Conservation (phyloP, 805 yeast species). For the Wickerhamomyces ciferrii region DNA sequence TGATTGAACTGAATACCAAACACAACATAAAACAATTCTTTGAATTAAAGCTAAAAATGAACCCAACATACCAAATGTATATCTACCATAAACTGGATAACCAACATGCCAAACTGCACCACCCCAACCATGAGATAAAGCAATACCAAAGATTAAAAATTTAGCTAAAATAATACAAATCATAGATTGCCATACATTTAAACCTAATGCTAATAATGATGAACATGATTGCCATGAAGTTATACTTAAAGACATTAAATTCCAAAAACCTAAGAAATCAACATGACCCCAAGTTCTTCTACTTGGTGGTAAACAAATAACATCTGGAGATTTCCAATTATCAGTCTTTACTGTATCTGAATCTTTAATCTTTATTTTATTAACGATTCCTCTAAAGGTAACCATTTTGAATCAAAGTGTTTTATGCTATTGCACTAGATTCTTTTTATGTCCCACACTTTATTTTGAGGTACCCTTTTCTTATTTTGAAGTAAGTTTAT, state of each 20-base stretch:
- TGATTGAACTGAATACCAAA: conserved; percentile 42
- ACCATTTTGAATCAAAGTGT: neutral
- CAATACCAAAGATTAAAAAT: conserved; percentile 31
- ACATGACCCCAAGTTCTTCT: conserved; percentile 42
- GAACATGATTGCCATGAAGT: conserved; percentile 38
- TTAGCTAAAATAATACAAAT: conserved; percentile 37
- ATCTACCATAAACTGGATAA: conserved; percentile 38
- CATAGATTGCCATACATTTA: conserved; percentile 38
- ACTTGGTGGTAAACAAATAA: conserved; percentile 37
- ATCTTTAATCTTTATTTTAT: conserved; percentile 14
- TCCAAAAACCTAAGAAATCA: conserved; percentile 39
- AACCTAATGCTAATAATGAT: conserved; percentile 36
- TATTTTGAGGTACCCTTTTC: neutral
- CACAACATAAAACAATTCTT: conserved; percentile 37
- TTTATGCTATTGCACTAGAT: neutral
- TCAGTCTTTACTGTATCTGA: conserved; percentile 13
- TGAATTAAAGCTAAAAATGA: conserved; percentile 36
- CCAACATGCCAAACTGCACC: conserved; percentile 48
- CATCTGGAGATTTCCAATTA: conserved; percentile 32
- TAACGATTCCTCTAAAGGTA: conserved; percentile 2
- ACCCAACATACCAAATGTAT: conserved; percentile 42
- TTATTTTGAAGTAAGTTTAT: too few species aligned
- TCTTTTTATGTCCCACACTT: neutral
- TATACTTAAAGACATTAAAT: conserved; percentile 31
- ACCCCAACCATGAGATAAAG: conserved; percentile 38